Base-by-base conservation (phyloP, 257 asterid species). In the Scutellaria barbata region DNA sequence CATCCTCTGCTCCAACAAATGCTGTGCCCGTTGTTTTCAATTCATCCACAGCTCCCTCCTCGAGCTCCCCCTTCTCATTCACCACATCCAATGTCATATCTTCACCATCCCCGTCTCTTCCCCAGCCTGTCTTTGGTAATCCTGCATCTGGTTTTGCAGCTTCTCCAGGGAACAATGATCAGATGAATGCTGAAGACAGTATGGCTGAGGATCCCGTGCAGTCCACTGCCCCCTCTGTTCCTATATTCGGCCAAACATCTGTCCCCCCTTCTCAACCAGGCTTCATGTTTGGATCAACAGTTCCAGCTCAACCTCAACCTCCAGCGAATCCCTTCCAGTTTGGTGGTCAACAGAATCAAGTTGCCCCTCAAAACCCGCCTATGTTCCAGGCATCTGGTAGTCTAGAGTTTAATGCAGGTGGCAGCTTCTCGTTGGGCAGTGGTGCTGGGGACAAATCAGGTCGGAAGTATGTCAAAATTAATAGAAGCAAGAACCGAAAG, bases 201-300 rank as follows among this genome's bases (percentile, higher is more conserved):
- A 90, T 90, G 96, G 96, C 92, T 0, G 97, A 88, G 84, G 97
- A 90, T 84, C 79, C 86, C 4, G 80, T 87, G 79, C 96, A 81
- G 74, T 77, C 92, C 17, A 60, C 85, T 14, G 59, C 76, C 67
- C 77, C 80, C 10, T 37, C 75, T 37, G 59, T 25, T 16, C 66
- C 85, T 70, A 54, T 48, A 22, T 89, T 85, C 45, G 84, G 89
- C 62, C 95, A 88, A 76, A 73, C 77, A 68, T 48, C 83, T 2
- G 74, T 72, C 48, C 65, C 84, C 18, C 87, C 85, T 61, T n/a
- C 95, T 13, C 84, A 87, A 1, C 14, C 84, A 3, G 80, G 80
- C 53, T 85, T 80, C 60, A 45, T 50, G 78, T 88, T 85, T 76
- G 86, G 86, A 40, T 79, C 87, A 33, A 8, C 84, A 5, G 84